These are phyloP conservation scores for Venturia asperata DNA, from an alignment of 2,329 filamentous ascomycete genomes.

Conservation along the genomic window DNA sequence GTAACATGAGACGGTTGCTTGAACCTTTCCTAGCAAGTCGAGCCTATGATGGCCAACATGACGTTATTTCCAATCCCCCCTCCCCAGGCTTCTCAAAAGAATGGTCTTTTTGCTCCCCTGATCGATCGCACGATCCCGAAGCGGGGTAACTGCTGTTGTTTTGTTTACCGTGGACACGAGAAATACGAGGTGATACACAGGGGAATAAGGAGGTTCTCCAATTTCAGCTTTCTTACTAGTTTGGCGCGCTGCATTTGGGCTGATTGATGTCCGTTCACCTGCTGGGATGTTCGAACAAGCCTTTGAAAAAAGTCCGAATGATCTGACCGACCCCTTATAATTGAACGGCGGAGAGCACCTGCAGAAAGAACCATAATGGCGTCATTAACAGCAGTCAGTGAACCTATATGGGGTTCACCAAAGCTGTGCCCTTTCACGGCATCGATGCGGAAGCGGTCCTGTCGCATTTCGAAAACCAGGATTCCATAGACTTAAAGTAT, in stretches of 20 bases:
- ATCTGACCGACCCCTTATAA: not conserved
- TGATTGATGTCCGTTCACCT: not conserved
- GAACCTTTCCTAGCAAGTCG: not conserved
- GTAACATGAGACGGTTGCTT: not conserved
- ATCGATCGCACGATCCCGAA: not conserved
- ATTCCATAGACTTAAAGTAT: too few species aligned
- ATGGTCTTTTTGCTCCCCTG: not conserved
- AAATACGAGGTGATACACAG: not conserved
- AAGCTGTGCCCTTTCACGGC: too few species aligned
- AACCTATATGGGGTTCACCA: too few species aligned
- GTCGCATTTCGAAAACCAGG: too few species aligned
- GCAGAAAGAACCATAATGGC: not conserved
- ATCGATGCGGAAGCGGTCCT: too few species aligned
- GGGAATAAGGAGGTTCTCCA: too few species aligned
- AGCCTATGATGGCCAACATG: not conserved
- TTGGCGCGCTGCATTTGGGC: too few species aligned
- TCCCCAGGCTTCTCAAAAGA: not conserved
- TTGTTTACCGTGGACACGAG: not conserved
- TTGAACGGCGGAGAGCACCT: not conserved
- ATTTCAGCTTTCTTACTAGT: too few species aligned
- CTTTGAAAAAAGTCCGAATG: not conserved
- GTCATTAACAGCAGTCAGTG: too few species aligned
- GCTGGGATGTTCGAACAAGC: not conserved
- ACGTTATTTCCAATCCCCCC: not conserved
- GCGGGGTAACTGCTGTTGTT: not conserved